A percentile compares a stretch with the other conserved stretches of the same genome.
phyloP scores from a whole-genome alignment of 2,329 filamentous ascomycete genomes.

The Alternaria burnsii region DNA sequence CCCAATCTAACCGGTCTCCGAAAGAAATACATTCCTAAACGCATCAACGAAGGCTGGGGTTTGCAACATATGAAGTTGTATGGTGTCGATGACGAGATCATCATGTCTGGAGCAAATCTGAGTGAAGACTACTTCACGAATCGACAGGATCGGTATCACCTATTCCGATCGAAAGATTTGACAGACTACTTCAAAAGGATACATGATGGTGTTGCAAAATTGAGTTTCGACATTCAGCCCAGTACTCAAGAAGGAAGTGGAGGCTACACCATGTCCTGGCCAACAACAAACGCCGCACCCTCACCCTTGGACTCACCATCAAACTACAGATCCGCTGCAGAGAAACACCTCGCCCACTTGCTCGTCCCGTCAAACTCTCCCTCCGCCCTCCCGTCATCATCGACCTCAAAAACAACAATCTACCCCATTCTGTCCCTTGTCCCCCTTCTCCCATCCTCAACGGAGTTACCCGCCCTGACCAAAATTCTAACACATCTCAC shows the following conservation, averaged over 20 bases:
- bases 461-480: slow-evolving; percentile 84
- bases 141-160: slow-evolving; percentile 90
- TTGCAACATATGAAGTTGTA: slow-evolving; percentile 99
- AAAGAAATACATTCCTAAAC: slow-evolving; percentile 83
- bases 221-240: slow-evolving; percentile 83
- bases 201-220: slow-evolving; percentile 76
- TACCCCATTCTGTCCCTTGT: slow-evolving; percentile 91
- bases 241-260: slow-evolving; percentile 57
- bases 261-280: slow-evolving; percentile 74
- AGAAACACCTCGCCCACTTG: slow-evolving; percentile 70
- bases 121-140: slow-evolving; percentile 97
- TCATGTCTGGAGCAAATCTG: slow-evolving; percentile 88
- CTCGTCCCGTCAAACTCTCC: slow-evolving; percentile 62
- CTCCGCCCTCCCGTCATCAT: slow-evolving; percentile 40
- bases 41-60: slow-evolving; percentile 98
- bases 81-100: slow-evolving; percentile 92
- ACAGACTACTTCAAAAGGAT: slow-evolving; percentile 84
- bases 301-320: slow-evolving; percentile 75
- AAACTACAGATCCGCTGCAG: slow-evolving; percentile 75
- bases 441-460: slow-evolving; percentile 84
- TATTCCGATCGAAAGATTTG: slow-evolving; percentile 81
- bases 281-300: slow-evolving; percentile 74
- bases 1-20: slow-evolving; percentile 89
- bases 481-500: slow-evolving; percentile 77
- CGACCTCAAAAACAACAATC: slow-evolving; percentile 60